Evolutionary conservation across 2,329 filamentous ascomycete species (phyloP).

Genomic region (Onygenales sp.): DNA sequence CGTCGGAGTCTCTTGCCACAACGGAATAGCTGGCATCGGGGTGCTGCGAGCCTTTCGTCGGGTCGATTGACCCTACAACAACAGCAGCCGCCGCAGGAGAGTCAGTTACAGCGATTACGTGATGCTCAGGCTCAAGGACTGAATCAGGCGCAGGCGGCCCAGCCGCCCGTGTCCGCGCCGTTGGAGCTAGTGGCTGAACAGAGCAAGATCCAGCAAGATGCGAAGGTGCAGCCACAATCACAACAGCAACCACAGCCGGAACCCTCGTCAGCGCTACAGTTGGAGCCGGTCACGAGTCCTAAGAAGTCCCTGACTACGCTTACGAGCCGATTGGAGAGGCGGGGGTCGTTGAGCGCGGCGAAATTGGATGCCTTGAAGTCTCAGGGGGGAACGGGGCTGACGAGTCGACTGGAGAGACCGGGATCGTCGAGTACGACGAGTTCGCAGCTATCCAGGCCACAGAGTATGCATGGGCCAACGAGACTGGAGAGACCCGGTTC

Average conservation of each 20-base stretch:
- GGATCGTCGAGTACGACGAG: neutral
- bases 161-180: neutral
- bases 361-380: neutral
- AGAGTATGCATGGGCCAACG: neutral
- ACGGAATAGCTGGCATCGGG: conserved; percentile 15
- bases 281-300: neutral
- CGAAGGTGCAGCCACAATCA: too few relatives aligned
- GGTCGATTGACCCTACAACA: conserved; percentile 10
- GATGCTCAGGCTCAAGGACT: neutral
- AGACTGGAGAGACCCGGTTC: neutral
- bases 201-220: too few relatives aligned
- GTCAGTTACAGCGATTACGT: neutral
- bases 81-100: conserved; percentile 12
- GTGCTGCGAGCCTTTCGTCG: conserved; percentile 11
- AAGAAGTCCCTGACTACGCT: neutral
- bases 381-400: neutral
- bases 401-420: neutral
- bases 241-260: neutral
- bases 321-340: neutral
- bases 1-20: conserved; percentile 24
- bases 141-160: neutral
- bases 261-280: neutral
- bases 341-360: neutral
- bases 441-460: neutral
- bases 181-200: too few relatives aligned